Evolutionary conservation across 768 basidiomycete species (phyloP), one percentile per base, ranked within the genome.

Genomic region (Melanogaster broomeanus): DNA sequence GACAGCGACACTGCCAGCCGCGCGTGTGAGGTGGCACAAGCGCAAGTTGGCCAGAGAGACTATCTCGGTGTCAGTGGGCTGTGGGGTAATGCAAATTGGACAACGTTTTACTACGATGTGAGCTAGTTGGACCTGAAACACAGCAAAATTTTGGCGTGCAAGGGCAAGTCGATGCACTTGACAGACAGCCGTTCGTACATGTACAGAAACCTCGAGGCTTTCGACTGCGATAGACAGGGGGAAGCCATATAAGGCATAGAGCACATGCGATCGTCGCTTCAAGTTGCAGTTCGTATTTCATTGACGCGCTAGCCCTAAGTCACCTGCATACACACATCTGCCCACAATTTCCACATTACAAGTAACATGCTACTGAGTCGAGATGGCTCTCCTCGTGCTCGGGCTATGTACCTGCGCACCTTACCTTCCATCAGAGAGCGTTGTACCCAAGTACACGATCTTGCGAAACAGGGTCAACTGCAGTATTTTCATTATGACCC

Each of bases 371-470:
- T 37, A 34, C 48, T 31, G 37, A 51, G 34, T 37, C 33, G 28
- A 24, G 45, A 61, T 40, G 25, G 35, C 42, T 51, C 57, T 30
- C 51, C 60, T 40, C 57, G 41, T 44, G 56, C 40, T 35, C 61
- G 55, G 34, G 82, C 85, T 22, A 73, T 71, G 6, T 95, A 94
- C 63, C 81, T 97, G 39, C 85, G 88, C 28, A 93, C 90, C 0
- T 77, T 97, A 3, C 88, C 91, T 15, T 82, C 93, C n/a, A 93
- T 98, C 60, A 82, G 96, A 41, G 87, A 94, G 60, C 80, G 92
- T 38, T 98, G 93, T 68, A 65, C 71, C 11, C 79, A 79, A 37
- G 92, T 98, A 30, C 84, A 88, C 67, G 79, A 83, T 25, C 84
- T 96, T 18, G 94, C 91, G 12, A 73, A 82, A 66, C 64, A 79